Conservation (phyloP, 2,329 filamentous ascomycete genomes). For the Fusarium tanahbumbuense region DNA sequence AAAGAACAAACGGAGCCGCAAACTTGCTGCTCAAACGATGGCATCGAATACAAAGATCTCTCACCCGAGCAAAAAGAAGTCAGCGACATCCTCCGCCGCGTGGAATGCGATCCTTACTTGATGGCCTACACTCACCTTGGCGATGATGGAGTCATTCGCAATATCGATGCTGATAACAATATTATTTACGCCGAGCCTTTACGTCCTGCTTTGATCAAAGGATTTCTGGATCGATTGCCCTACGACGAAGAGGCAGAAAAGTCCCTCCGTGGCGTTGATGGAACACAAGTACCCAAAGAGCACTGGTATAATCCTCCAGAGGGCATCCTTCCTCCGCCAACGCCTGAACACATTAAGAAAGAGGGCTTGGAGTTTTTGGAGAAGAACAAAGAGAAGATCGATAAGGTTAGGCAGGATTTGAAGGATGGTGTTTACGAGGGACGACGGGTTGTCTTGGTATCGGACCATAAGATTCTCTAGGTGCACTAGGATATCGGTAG, state of each 20-base stretch:
- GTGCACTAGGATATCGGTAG: too few species aligned
- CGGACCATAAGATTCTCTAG: background rate
- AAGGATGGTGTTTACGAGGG: background rate
- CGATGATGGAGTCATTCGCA: background rate
- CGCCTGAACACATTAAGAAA: background rate
- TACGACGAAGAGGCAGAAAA: background rate
- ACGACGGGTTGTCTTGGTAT: background rate
- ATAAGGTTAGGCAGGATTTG: fast-evolving
- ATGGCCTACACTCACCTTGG: slow-evolving; percentile 5
- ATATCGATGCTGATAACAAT: slow-evolving; percentile 4
- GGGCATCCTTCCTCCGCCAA: background rate
- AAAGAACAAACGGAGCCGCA: fast-evolving
- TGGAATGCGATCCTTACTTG: background rate
- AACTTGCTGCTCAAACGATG: background rate
- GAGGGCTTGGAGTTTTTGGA: background rate
- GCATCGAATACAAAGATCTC: slow-evolving; percentile 8
- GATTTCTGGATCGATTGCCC: background rate
- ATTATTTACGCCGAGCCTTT: background rate
- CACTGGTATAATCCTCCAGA: background rate
- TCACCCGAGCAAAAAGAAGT: background rate
- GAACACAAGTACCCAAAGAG: background rate
- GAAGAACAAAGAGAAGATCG: background rate
- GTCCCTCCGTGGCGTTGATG: background rate
- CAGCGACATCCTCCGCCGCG: slow-evolving; percentile 3
- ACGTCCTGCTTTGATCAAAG: background rate